These are phyloP conservation scores for Fusarium floridanum DNA, from an alignment of 2,329 filamentous ascomycete species.

Conservation along the genomic window DNA sequence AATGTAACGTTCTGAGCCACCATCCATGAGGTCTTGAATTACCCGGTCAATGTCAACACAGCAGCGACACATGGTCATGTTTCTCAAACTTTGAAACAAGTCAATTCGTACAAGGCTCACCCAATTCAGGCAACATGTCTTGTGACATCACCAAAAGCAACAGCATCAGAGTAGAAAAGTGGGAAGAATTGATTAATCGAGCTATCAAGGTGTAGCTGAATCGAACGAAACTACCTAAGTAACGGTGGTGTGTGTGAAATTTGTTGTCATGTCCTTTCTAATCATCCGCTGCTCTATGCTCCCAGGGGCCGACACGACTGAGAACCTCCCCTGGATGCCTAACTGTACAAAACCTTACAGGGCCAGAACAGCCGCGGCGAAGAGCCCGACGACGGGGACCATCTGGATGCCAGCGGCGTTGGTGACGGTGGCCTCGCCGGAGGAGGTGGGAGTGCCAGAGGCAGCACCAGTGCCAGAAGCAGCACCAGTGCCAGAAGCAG, in stretches of 20 bases:
- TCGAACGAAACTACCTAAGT: conserved; percentile 9
- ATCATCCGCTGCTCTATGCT: conserved; percentile 27
- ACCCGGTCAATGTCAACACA: background rate
- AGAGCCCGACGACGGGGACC: conserved; percentile 39
- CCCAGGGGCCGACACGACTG: conserved; percentile 27
- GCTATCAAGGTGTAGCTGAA: background rate
- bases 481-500: background rate
- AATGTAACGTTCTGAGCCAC: background rate
- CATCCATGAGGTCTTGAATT: background rate
- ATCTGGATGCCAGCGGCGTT: conserved; percentile 32
- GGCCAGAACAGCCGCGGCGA: conserved; percentile 40
- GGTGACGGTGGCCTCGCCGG: conserved; percentile 19
- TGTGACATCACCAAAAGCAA: background rate
- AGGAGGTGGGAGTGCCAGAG: conserved; percentile 17
- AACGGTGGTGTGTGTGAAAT: background rate
- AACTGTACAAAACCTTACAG: conserved; percentile 25
- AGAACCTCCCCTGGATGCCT: conserved; percentile 4
- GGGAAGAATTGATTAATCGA: conserved; percentile 7
- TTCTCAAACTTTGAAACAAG: background rate
- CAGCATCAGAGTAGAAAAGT: background rate
- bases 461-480: background rate
- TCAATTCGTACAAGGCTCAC: background rate
- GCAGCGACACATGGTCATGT: background rate
- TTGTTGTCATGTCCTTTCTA: conserved; percentile 28
- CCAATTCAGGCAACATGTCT: conserved; percentile 4